phyloP scores from a whole-genome alignment of 768 basidiomycete genomes.

The Amanita thiersii region DNA sequence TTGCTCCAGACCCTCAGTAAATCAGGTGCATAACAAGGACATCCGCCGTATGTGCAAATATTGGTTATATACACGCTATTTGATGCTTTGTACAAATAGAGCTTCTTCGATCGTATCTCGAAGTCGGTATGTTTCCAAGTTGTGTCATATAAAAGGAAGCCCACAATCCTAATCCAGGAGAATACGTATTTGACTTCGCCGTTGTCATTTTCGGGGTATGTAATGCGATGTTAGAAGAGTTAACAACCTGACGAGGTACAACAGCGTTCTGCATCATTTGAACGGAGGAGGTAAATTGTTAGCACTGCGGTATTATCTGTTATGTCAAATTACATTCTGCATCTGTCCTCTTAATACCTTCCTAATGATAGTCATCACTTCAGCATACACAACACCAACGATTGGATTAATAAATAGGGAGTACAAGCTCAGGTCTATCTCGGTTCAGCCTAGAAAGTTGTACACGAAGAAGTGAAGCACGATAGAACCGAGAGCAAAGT shows the following conservation, averaged over 20 bases:
- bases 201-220: constrained; percentile 77
- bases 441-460: constrained; percentile 85
- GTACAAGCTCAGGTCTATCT: constrained; percentile 13
- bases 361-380: not conserved
- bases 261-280: constrained; percentile 70
- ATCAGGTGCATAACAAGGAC: constrained; percentile 82
- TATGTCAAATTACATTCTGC: no score
- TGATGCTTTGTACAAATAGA: constrained; percentile 32
- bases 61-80: no score
- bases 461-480: constrained; percentile 97
- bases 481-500: constrained; percentile 92
- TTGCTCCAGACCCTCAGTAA: constrained; percentile 56
- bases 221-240: constrained; percentile 9
- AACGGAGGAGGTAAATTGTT: constrained; percentile 45
- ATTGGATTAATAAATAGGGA: constrained; percentile 4
- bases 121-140: constrained; percentile 48
- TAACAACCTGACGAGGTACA: constrained; percentile 1
- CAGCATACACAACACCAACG: not conserved
- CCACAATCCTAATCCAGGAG: constrained; percentile 43
- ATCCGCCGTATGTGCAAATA: constrained; percentile 57
- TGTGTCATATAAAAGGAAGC: not conserved
- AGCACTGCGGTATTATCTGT: no score
- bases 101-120: constrained; percentile 68
- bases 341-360: not conserved
- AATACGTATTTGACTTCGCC: constrained; percentile 83